Evolutionary conservation across 257 asterid species (phyloP).

Genomic region (Forsythia suspensa): DNA sequence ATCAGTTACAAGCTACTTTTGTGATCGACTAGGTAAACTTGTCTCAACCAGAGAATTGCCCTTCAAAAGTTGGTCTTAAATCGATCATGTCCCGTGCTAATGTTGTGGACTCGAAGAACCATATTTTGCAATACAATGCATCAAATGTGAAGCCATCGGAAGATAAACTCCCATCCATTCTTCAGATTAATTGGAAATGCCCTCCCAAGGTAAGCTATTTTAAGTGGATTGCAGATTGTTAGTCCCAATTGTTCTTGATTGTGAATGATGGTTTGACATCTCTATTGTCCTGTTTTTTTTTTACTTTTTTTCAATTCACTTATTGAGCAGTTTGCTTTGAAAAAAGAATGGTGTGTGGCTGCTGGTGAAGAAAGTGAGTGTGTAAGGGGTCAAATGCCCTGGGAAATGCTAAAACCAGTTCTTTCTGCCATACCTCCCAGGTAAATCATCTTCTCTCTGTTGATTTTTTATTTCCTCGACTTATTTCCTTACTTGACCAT

Average conservation of each 20-base stretch:
- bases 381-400: constrained; percentile 23
- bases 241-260: not conserved
- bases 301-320: not conserved
- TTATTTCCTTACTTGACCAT: constrained; percentile 19
- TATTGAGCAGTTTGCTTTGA: constrained; percentile 34
- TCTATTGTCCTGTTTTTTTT: not conserved
- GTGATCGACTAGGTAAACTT: constrained; percentile 20
- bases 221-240: constrained; percentile 4
- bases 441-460: constrained; percentile 27
- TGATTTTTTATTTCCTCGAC: not conserved
- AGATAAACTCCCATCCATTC: constrained; percentile 15
- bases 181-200: constrained; percentile 37
- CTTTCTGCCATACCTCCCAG: constrained; percentile 37
- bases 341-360: constrained; percentile 37
- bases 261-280: not conserved
- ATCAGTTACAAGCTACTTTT: not conserved
- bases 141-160: constrained; percentile 10
- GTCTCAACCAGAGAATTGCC: not conserved
- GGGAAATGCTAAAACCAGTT: constrained; percentile 34
- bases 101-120: constrained; percentile 1
- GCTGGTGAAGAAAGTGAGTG: constrained; percentile 60
- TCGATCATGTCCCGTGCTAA: constrained; percentile 8
- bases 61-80: constrained; percentile 18
- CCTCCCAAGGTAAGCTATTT: constrained; percentile 39
- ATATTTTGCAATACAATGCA: constrained; percentile 27